These are phyloP conservation scores for Massarina eburnea DNA, from an alignment of 2,329 filamentous ascomycete genomes.

Conservation along the genomic window DNA sequence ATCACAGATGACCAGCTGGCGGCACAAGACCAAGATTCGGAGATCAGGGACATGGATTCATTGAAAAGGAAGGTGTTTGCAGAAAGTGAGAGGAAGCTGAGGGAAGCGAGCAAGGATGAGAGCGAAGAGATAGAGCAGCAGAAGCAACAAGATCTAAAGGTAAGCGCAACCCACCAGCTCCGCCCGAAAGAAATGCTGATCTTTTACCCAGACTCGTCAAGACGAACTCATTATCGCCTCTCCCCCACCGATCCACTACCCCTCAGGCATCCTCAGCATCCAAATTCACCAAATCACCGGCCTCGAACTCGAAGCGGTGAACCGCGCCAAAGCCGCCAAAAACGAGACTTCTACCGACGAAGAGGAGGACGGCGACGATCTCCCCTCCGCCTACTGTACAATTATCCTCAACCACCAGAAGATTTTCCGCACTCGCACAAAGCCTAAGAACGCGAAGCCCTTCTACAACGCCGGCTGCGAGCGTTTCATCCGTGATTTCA, in stretches of 20 bases:
- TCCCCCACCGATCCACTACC: slow-evolving; percentile 63
- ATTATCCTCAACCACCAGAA: slow-evolving; percentile 74
- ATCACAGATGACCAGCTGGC: slow-evolving; percentile 64
- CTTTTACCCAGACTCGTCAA: slow-evolving; percentile 32
- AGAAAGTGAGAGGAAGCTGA: slow-evolving; percentile 62
- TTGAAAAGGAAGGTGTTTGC: slow-evolving; percentile 59
- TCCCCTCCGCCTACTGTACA: slow-evolving; percentile 72
- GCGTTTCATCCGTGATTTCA: slow-evolving; percentile 70
- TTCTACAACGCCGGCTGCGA: slow-evolving; percentile 79
- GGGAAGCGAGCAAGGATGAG: slow-evolving; percentile 64
- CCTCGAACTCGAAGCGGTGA: slow-evolving; percentile 62
- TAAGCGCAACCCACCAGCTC: slow-evolving; percentile 6
- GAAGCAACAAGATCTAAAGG: slow-evolving; percentile 66
- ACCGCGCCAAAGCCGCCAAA: slow-evolving; percentile 55
- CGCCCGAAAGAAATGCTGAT: background rate
- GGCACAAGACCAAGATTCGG: slow-evolving; percentile 61
- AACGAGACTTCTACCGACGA: slow-evolving; percentile 58
- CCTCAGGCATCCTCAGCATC: slow-evolving; percentile 68
- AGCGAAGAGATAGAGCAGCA: slow-evolving; percentile 67
- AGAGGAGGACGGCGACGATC: slow-evolving; percentile 62
- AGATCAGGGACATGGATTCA: slow-evolving; percentile 60
- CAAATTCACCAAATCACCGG: slow-evolving; percentile 74
- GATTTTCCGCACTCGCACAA: slow-evolving; percentile 70
- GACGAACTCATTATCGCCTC: slow-evolving; percentile 69
- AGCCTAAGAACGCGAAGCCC: slow-evolving; percentile 75